phyloP scores from a whole-genome alignment of 768 basidiomycete genomes.

The Pulveroboletus sp. region DNA sequence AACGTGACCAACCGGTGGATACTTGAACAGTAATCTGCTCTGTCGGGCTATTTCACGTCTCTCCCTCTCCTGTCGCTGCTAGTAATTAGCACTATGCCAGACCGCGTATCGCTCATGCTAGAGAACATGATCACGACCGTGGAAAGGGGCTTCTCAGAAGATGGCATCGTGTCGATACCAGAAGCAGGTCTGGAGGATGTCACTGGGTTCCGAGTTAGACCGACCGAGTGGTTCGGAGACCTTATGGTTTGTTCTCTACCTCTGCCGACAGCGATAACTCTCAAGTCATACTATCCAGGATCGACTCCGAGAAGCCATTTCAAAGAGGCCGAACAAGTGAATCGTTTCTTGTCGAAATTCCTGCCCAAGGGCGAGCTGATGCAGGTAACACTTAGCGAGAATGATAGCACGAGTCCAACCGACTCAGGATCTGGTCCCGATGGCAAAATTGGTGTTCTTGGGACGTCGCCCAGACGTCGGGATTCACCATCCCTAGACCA shows the following conservation, averaged over 20 bases:
- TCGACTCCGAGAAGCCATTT: background rate
- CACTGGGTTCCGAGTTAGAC: background rate
- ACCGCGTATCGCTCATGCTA: background rate
- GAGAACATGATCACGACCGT: constrained; percentile 2
- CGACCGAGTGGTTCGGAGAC: background rate
- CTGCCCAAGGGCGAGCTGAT: background rate
- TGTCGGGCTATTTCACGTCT: background rate
- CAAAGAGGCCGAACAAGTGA: background rate
- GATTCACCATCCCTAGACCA: background rate
- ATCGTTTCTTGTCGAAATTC: background rate
- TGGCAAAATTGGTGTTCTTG: background rate
- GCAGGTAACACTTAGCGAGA: background rate
- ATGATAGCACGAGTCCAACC: background rate
- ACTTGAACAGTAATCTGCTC: no score
- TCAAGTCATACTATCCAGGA: background rate
- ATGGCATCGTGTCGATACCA: background rate
- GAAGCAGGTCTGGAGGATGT: background rate
- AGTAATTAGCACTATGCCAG: background rate
- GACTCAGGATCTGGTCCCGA: background rate
- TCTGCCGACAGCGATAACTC: background rate
- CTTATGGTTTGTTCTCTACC: background rate
- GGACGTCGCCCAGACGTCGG: background rate
- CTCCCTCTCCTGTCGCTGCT: background rate
- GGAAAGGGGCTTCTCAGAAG: background rate
- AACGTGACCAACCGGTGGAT: no score